phyloP scores from a whole-genome alignment of 1,284 basidiomycete species.

The Cryptococcus sp. region DNA sequence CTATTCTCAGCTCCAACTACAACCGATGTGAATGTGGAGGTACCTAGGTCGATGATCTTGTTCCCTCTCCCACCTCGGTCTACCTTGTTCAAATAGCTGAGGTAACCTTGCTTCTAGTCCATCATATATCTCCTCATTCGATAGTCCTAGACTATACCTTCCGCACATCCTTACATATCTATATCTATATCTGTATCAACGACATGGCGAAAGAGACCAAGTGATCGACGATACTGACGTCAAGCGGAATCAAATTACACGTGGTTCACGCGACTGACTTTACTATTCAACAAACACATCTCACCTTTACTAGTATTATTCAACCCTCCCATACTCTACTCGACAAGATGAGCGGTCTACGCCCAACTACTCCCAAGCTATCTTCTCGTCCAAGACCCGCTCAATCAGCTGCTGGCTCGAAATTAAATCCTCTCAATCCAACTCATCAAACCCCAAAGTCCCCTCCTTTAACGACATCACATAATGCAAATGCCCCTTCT shows the following conservation, averaged over 20 bases:
- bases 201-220: no score
- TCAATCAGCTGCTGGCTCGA: slow-evolving; percentile 5
- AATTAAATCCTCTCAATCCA: neutral
- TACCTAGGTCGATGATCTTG: slow-evolving; percentile 34
- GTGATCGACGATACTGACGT: no score
- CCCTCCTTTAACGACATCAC: slow-evolving; percentile 25
- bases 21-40: neutral
- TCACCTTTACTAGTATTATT: neutral
- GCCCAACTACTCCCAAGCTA: slow-evolving; percentile 12
- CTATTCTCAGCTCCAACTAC: slow-evolving; percentile 16
- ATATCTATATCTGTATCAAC: neutral
- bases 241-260: neutral
- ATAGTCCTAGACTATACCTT: slow-evolving; percentile 36
- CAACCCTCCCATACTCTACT: neutral
- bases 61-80: slow-evolving; percentile 35
- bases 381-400: slow-evolving; percentile 14
- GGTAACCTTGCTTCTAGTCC: slow-evolving; percentile 25
- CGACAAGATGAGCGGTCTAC: neutral
- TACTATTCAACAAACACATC: neutral
- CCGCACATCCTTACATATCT: slow-evolving; percentile 32
- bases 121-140: slow-evolving; percentile 35
- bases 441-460: slow-evolving; percentile 15
- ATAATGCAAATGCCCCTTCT: slow-evolving; percentile 16
- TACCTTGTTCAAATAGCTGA: slow-evolving; percentile 17
- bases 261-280: neutral